Percentiles rank a stretch among this genome's conserved stretches.
Evolutionary conservation across 768 basidiomycete species (phyloP).

Genomic region (Lentinus tigrinus): DNA sequence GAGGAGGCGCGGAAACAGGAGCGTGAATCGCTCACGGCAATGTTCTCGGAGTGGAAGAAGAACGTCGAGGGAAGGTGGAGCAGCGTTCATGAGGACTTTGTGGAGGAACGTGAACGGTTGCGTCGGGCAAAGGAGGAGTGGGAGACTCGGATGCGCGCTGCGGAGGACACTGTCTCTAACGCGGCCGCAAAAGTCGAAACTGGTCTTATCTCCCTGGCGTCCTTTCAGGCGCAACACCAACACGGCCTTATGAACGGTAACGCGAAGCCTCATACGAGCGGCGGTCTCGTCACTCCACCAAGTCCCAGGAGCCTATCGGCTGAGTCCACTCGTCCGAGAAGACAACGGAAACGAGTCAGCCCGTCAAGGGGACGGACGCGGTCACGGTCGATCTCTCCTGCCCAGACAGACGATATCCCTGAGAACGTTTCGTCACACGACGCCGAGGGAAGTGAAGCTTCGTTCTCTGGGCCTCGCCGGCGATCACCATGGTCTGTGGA

Average conservation of each 20-base stretch:
- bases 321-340: conserved; percentile 44
- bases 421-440: conserved; percentile 6
- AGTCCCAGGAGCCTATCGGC: conserved; percentile 71
- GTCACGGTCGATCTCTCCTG: conserved; percentile 32
- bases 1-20: conserved; percentile 37
- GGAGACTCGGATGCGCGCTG: conserved; percentile 57
- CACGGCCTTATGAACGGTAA: conserved; percentile 30
- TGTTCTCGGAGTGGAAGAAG: conserved; percentile 73
- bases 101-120: conserved; percentile 73
- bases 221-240: conserved; percentile 36
- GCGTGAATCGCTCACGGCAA: conserved; percentile 49
- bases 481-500: conserved; percentile 28
- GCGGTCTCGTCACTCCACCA: conserved; percentile 71
- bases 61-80: conserved; percentile 79
- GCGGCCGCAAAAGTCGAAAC: conserved; percentile 37
- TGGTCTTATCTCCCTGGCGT: conserved; percentile 30
- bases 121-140: conserved; percentile 76
- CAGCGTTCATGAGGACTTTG: conserved; percentile 79
- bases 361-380: conserved; percentile 39
- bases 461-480: conserved; percentile 15
- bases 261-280: conserved; percentile 29
- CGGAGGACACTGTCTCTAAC: conserved; percentile 55
- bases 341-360: conserved; percentile 28
- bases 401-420: conserved; percentile 3
- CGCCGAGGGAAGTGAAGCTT: conserved; percentile 1